Evolutionary conservation across 257 asterid species (phyloP), one percentile per base, ranked within the genome.

Genomic region (Anisodus acutangulus): DNA sequence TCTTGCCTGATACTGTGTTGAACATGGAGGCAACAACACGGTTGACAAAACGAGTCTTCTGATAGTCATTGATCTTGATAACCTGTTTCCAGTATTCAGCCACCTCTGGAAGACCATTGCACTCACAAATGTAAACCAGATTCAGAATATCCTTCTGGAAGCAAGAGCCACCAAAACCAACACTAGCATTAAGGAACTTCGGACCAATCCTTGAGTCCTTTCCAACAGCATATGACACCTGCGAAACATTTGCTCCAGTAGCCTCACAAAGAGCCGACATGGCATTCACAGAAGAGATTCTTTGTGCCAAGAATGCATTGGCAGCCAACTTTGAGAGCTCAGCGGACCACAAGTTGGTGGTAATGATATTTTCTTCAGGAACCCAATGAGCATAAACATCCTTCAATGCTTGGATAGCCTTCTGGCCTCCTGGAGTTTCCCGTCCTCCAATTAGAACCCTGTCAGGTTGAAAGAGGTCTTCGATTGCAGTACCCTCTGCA

Each of bases 261-360:
- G 93, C 95, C 83, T 92, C 95, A 63, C 94, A 91, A 45, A 92
- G 92, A 54, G 95, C 95, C 6, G 95, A 92, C 95, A 92, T 92
- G 84, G 95, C 93, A 71, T 92, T 92, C 82, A 86, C 88, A 9
- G 88, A 86, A 47, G 88, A 86, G 83, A 86, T 86, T 63, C 88
- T 74, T 63, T 86, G 88, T 2, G 88, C 88, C 84, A 86, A 68
- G 82, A 86, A 86, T 41, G 88, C 88, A 58, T 86, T 86, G 83
- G 88, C 88, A 19, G 88, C 88, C 74, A 82, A 72, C 64, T 86
- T 86, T 37, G 88, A 86, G 51, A 86, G 88, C 86, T 86, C 88
- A 8, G 88, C 88, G 8, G 88, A 86, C 88, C 88, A 86, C 76
- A 86, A 78, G 76, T 86, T 86, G 63, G 88, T 86, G 47, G 85